Evolutionary conservation across 805 yeast genomes (phyloP).

Genomic region (Monosporozyma unispora): DNA sequence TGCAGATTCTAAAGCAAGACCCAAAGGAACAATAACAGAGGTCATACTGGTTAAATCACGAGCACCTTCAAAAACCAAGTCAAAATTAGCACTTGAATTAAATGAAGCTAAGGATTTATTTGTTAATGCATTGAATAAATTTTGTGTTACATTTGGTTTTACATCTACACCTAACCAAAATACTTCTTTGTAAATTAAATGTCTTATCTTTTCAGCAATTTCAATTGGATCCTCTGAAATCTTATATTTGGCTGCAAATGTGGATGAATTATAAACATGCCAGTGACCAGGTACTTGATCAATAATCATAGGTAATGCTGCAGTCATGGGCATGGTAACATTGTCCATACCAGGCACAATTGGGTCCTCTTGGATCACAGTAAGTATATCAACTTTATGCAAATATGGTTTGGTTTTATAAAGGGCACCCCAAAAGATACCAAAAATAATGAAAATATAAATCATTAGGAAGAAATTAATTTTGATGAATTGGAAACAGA

Average conservation of each 20-base stretch:
- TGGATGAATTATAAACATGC: conserved; percentile 22
- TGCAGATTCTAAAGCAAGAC: conserved; percentile 30
- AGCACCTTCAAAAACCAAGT: conserved; percentile 49
- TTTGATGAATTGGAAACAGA: conserved; percentile 4
- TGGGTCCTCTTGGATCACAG: conserved; percentile 4
- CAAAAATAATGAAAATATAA: conserved; percentile 18
- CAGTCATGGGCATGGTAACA: not conserved
- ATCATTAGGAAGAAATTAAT: conserved; percentile 13
- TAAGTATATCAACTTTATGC: conserved; percentile 1
- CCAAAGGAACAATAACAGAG: conserved; percentile 36
- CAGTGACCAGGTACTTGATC: conserved; percentile 20
- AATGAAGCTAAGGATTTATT: conserved; percentile 12
- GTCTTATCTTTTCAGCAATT: conserved; percentile 32
- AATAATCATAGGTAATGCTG: conserved; percentile 1
- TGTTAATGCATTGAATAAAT: conserved; percentile 19
- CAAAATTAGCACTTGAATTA: conserved; percentile 23
- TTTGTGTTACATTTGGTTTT: conserved; percentile 37
- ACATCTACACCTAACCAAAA: conserved; percentile 61
- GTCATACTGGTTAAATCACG: conserved; percentile 47
- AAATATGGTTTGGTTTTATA: conserved; percentile 20
- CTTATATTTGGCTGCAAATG: conserved; percentile 16
- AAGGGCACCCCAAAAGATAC: conserved; percentile 32
- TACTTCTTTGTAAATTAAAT: conserved; percentile 43
- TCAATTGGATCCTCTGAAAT: conserved; percentile 3
- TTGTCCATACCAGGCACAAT: not conserved